Percentiles rank a stretch among this genome's conserved stretches.
Evolutionary conservation across 228 moss, liverwort and hornwort genomes (phyloP).

Genomic region (Sphagnum magellanicum): DNA sequence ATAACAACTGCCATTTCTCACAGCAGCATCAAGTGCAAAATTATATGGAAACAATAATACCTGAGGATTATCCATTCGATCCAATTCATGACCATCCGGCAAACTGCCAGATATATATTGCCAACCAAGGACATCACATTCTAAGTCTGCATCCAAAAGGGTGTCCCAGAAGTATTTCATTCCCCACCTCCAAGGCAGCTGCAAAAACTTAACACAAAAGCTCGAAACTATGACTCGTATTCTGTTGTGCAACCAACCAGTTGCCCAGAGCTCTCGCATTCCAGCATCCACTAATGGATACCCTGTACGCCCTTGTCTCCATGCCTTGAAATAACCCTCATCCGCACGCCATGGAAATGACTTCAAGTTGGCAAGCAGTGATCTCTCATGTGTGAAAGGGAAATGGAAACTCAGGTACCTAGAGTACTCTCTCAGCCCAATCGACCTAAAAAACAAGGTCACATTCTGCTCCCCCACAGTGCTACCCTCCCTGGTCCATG

Average conservation of each 20-base stretch:
- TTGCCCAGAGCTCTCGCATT: constrained; percentile 99
- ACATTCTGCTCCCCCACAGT: constrained; percentile 62
- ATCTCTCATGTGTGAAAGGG: constrained; percentile 98
- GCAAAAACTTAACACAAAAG: constrained; percentile 95
- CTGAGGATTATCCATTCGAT: constrained; percentile 97
- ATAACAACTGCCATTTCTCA: no score
- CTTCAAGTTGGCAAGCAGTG: constrained; percentile 92
- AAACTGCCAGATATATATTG: constrained; percentile 99
- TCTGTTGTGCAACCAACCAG: constrained; percentile 97
- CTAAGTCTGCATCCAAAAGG: constrained; percentile 91
- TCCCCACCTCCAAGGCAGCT: constrained; percentile 99
- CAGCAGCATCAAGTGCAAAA: no score
- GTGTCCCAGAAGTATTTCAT: constrained; percentile 99
- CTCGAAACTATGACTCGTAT: constrained; percentile 93
- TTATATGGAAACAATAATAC: constrained; percentile 17
- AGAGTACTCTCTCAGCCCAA: constrained; percentile 97
- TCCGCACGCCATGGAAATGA: constrained; percentile 94
- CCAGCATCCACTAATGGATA: constrained; percentile 99
- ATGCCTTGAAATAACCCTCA: constrained; percentile 82
- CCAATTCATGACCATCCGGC: constrained; percentile 96
- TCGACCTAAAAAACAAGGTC: constrained; percentile 72
- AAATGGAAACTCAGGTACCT: constrained; percentile 99
- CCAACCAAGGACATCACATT: constrained; percentile 99
- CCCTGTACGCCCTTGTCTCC: constrained; percentile 99
- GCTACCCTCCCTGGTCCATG: constrained; percentile 79